Base-by-base conservation (phyloP, 495 filamentous ascomycete genomes). In the Penicillium herquei region DNA sequence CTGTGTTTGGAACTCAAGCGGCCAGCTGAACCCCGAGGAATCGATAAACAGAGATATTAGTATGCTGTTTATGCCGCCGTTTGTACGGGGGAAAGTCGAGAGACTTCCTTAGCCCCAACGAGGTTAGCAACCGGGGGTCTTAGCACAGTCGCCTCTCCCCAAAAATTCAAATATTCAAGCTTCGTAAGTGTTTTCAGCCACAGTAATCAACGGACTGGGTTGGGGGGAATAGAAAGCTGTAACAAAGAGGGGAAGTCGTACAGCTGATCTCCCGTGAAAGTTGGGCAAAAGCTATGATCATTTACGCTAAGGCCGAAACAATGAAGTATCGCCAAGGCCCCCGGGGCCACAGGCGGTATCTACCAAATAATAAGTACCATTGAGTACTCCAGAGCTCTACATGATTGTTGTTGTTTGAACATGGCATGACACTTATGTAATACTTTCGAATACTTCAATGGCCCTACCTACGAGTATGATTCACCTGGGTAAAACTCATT, bases 251-350 rank as follows among this genome's bases (percentile, higher is more conserved):
- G 52, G 32, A 47, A 47, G 52, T 55, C 49, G 44, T 42, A 52
- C 51, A 45, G 18, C 48, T 58, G 59, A 62, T 62, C 59, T 62
- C 52, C 59, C 59, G 59, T 17, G 10, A 42, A 31, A 43, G 43
- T 47, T 51, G 52, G 58, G 49, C 46, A 44, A 49, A 18, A 58
- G 55, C 39, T 55, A 21, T 43, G 26, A 18, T 33, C 44, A 44
- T 33, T 34, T 39, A 49, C 59, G 48, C 51, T 58, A 55, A 55
- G 47, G 48, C 59, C 43, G 54, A 62, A 62, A 62, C 42, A 39
- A 26, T 7, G 33, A 26, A 26, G 4, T 26, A 26, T 26, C 21
- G 21, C 21, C 21, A 26, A 26, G 21, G 21, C 21, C 21, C 21
- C 21, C 21, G 21, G 21, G 21, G 21, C 21, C 21, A 26, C 21